These are phyloP conservation scores for Cornus kousa DNA, from an alignment of 148 eudicot species.

Conservation along the genomic window DNA sequence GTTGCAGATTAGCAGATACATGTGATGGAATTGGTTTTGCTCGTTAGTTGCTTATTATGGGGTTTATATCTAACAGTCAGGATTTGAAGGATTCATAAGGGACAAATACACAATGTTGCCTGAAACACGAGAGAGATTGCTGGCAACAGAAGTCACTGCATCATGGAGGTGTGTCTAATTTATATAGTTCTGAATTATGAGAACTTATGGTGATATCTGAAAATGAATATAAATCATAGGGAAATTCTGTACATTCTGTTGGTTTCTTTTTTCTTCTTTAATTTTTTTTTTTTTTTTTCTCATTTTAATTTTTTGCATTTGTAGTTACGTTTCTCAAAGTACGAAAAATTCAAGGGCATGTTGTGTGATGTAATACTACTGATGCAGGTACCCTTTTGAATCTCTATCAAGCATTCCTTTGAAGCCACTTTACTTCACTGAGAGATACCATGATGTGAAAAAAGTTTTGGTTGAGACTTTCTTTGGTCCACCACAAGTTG, in stretches of 20 bases:
- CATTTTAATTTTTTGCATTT: neutral
- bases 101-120: conserved; percentile 84
- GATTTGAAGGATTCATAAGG: conserved; percentile 90
- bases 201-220: neutral
- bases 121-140: conserved; percentile 89
- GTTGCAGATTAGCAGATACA: neutral
- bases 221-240: neutral
- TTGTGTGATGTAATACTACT: neutral
- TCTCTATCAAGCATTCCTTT: conserved; percentile 55
- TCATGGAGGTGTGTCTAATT: conserved; percentile 70
- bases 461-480: conserved; percentile 65
- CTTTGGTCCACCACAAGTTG: conserved; percentile 81
- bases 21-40: conserved; percentile 5
- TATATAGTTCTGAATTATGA: neutral
- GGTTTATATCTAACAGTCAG: conserved; percentile 58
- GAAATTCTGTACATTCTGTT: neutral
- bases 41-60: conserved; percentile 3
- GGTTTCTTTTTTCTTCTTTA: neutral
- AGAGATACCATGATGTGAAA: conserved; percentile 62
- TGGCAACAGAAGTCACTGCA: conserved; percentile 88
- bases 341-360: neutral
- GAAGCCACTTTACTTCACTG: conserved; percentile 56
- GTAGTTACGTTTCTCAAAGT: neutral
- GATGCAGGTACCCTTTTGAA: conserved; percentile 66
- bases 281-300: neutral